Evolutionary conservation across 495 filamentous ascomycete species (phyloP).

Genomic region (Penicillium dipodomyicola): DNA sequence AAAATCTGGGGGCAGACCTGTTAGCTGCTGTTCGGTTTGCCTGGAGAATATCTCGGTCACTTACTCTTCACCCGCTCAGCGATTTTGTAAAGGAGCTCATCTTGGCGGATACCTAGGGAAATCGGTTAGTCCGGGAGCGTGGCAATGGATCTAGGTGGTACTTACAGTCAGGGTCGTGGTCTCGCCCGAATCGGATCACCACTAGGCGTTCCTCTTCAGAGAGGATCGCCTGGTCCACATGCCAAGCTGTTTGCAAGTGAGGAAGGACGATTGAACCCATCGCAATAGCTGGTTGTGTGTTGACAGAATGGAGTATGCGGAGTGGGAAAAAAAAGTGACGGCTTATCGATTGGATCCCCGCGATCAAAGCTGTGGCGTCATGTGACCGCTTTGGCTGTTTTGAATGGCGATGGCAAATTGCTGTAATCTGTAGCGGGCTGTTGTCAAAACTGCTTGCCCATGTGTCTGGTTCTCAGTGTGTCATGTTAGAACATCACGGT

Average conservation of each 20-base stretch:
- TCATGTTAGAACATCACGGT: neutral
- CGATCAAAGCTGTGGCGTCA: conserved; percentile 20
- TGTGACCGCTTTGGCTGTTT: conserved; percentile 14
- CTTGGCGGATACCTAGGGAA: conserved; percentile 73
- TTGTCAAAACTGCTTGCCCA: neutral
- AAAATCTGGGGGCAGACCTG: conserved; percentile 29
- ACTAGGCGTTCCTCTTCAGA: conserved; percentile 93
- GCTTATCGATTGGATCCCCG: conserved; percentile 27
- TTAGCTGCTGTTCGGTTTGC: neutral
- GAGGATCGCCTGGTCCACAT: conserved; percentile 91
- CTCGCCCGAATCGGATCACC: conserved; percentile 89
- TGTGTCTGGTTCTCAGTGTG: neutral
- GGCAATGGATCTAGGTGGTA: neutral
- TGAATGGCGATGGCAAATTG: too few species aligned
- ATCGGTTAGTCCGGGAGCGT: conserved; percentile 18
- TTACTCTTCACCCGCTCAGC: conserved; percentile 48
- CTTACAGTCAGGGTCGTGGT: conserved; percentile 64
- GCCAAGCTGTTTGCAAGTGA: conserved; percentile 90
- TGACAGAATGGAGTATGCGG: neutral
- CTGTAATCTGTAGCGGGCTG: neutral
- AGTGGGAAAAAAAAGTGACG: conserved; percentile 11
- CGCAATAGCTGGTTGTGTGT: conserved; percentile 14
- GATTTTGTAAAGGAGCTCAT: conserved; percentile 84
- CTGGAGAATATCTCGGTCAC: conserved; percentile 8
- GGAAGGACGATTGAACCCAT: conserved; percentile 95